These are phyloP conservation scores for Puccinia coronata DNA, from an alignment of 1,284 basidiomycete genomes.

Conservation along the genomic window DNA sequence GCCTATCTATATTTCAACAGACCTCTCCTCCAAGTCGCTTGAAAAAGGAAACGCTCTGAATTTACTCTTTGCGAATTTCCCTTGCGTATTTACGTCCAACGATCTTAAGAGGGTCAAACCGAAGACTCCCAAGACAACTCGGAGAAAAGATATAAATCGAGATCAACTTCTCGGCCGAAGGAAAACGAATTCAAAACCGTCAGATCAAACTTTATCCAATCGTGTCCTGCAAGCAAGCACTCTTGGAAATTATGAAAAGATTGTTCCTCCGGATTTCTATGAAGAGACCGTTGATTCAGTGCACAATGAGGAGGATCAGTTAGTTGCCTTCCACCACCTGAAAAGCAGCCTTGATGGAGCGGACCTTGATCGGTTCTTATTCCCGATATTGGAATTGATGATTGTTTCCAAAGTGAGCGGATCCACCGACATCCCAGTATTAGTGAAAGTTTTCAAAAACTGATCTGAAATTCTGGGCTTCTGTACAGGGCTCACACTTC, in stretches of 20 bases:
- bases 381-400: slow-evolving; percentile 71
- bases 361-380: slow-evolving; percentile 63
- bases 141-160: not conserved
- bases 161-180: not conserved
- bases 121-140: not conserved
- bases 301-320: not conserved
- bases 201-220: slow-evolving; percentile 32
- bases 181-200: not conserved
- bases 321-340: not conserved
- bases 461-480: not conserved
- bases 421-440: slow-evolving; percentile 64
- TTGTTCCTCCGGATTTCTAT: not conserved
- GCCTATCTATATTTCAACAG: slow-evolving; percentile 73
- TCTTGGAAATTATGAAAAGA: slow-evolving; percentile 51
- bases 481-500: slow-evolving; percentile 25
- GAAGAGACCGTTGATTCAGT: slow-evolving; percentile 54
- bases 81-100: slow-evolving; percentile 69
- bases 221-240: not conserved
- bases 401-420: slow-evolving; percentile 66
- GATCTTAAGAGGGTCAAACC: slow-evolving; percentile 62
- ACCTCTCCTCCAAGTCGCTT: slow-evolving; percentile 63
- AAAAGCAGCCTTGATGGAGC: slow-evolving; percentile 65
- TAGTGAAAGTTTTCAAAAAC: slow-evolving; percentile 61
- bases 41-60: not conserved
- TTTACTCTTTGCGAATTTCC: slow-evolving; percentile 66